A percentile compares a stretch with the other conserved stretches of the same genome.
phyloP scores from a whole-genome alignment of 2,329 filamentous ascomycete species.

The Colletotrichum sansevieriae region DNA sequence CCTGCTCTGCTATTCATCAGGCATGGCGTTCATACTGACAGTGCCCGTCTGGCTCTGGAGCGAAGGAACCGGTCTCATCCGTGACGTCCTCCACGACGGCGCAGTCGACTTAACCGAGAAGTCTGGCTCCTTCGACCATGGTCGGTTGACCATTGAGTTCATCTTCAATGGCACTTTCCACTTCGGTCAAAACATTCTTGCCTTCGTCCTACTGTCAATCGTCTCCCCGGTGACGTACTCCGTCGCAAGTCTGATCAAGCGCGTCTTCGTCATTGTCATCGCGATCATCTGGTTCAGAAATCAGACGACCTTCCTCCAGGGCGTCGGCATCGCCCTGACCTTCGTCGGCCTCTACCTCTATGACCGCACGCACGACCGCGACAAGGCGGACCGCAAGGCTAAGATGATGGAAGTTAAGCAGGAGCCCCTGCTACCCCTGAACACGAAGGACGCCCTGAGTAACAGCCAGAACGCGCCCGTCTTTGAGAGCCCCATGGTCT shows the following conservation, averaged over 20 bases:
- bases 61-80: constrained; percentile 83
- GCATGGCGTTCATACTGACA: constrained; percentile 89
- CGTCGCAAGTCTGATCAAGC: constrained; percentile 94
- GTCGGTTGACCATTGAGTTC: constrained; percentile 83
- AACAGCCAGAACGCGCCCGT: constrained; percentile 48
- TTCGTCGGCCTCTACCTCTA: constrained; percentile 96
- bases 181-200: constrained; percentile 95
- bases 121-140: constrained; percentile 81
- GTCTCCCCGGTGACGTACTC: constrained; percentile 98
- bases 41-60: constrained; percentile 93
- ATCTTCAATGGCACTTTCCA: constrained; percentile 97
- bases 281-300: constrained; percentile 97
- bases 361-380: constrained; percentile 89
- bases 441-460: constrained; percentile 56
- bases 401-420: constrained; percentile 69
- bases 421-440: constrained; percentile 76
- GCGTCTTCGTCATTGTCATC: constrained; percentile 95
- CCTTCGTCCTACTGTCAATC: constrained; percentile 91
- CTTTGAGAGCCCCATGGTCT: constrained; percentile 54
- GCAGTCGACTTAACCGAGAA: constrained; percentile 71
- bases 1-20: constrained; percentile 95
- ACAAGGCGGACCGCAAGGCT: constrained; percentile 87
- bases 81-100: constrained; percentile 86
- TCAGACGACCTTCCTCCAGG: constrained; percentile 86
- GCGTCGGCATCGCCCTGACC: constrained; percentile 86